These are phyloP conservation scores for Ganoderma lingzhi DNA, from an alignment of 1,284 basidiomycete species.

Conservation along the genomic window DNA sequence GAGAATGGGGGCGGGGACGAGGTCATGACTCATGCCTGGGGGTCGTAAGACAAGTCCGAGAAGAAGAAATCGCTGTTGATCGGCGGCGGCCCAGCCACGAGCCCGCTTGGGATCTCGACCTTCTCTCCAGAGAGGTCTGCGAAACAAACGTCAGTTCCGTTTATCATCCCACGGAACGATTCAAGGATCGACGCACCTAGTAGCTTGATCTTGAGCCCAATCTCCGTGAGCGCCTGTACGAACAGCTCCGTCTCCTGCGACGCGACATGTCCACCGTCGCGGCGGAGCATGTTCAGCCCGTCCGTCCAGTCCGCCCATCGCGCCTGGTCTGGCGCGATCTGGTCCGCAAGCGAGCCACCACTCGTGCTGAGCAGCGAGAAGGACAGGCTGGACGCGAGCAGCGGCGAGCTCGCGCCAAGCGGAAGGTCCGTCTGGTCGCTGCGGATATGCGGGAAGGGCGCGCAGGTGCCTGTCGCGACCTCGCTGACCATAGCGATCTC, in stretches of 20 bases:
- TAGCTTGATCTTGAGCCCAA: conserved; percentile 93
- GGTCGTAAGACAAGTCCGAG: conserved; percentile 62
- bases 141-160: neutral
- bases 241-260: conserved; percentile 89
- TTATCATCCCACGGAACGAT: neutral
- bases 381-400: conserved; percentile 73
- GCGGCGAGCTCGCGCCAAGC: conserved; percentile 52
- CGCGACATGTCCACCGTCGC: conserved; percentile 81
- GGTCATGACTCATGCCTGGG: conserved; percentile 21
- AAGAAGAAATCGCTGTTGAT: conserved; percentile 89
- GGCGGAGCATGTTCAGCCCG: conserved; percentile 87
- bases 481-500: conserved; percentile 83
- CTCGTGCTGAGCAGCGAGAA: conserved; percentile 82
- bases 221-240: conserved; percentile 88
- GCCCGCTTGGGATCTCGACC: conserved; percentile 88
- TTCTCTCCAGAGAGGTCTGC: conserved; percentile 90
- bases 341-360: conserved; percentile 84
- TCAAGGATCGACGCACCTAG: conserved; percentile 62
- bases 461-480: conserved; percentile 82
- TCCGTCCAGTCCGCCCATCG: conserved; percentile 97
- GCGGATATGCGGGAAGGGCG: conserved; percentile 66
- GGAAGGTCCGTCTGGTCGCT: conserved; percentile 67
- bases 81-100: conserved; percentile 77
- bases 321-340: conserved; percentile 86
- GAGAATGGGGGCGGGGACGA: neutral